Percentiles rank a stretch among this genome's conserved stretches.
These are phyloP conservation scores for Termitomyces sp. DNA, from an alignment of 768 basidiomycete genomes.

Conservation along the genomic window DNA sequence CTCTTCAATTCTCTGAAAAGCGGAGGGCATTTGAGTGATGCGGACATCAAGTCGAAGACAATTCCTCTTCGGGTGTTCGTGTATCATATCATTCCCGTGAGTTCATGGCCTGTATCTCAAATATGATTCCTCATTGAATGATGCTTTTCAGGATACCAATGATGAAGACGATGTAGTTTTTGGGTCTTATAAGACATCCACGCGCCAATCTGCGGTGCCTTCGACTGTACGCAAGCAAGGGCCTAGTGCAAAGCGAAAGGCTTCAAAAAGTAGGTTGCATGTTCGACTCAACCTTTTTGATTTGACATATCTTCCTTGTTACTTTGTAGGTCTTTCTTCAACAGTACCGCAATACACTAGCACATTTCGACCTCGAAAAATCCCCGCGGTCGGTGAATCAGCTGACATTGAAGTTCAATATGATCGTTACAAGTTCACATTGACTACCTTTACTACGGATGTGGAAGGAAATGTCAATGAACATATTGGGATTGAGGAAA, in stretches of 20 bases:
- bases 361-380: not conserved
- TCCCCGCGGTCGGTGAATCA: not conserved
- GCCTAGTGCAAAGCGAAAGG: constrained; percentile 1
- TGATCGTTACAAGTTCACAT: constrained; percentile 1
- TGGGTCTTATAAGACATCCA: not conserved
- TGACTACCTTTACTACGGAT: not conserved
- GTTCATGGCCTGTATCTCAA: not conserved
- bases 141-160: not conserved
- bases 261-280: not conserved
- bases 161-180: not conserved
- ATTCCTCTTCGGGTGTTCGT: constrained; percentile 2
- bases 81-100: not conserved
- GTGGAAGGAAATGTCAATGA: not conserved
- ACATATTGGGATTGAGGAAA: constrained; percentile 5
- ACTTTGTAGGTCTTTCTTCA: not conserved
- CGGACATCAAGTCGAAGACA: not conserved
- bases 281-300: too few species aligned
- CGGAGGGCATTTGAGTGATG: not conserved
- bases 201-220: not conserved
- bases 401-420: not conserved
- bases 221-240: not conserved
- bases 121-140: not conserved
- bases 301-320: too few species aligned
- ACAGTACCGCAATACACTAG: not conserved
- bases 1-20: not conserved